phyloP scores from a whole-genome alignment of 345 rosid species.

The Eucalyptus cloeziana region DNA sequence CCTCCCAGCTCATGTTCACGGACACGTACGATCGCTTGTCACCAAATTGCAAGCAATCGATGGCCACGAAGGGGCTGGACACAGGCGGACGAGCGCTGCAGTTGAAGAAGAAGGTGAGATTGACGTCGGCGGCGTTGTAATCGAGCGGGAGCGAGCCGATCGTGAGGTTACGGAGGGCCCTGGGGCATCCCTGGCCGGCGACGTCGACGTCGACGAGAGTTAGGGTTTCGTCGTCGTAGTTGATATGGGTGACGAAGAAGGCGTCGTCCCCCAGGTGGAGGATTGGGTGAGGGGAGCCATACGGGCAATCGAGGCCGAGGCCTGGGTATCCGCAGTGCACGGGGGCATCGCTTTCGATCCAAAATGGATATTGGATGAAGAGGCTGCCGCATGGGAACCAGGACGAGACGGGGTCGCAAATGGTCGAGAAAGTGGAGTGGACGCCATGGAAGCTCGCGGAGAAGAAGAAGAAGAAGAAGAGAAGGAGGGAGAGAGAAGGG shows the following conservation, averaged over 20 bases:
- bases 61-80: not conserved
- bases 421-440: not conserved
- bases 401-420: not conserved
- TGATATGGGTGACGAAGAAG: constrained; percentile 1
- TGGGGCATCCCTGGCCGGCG: not conserved
- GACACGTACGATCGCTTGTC: not conserved
- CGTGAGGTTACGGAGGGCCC: constrained; percentile 8
- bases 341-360: not conserved
- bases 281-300: not conserved
- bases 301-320: constrained; percentile 4
- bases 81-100: not conserved
- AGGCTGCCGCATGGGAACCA: no score
- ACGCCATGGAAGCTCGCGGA: not conserved
- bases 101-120: constrained; percentile 14
- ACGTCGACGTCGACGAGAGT: not conserved
- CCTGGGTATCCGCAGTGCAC: not conserved
- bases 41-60: not conserved
- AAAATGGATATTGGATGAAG: no score
- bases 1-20: not conserved
- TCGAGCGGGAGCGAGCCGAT: not conserved
- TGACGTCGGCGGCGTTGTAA: not conserved
- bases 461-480: not conserved
- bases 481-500: not conserved
- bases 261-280: not conserved
- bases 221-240: not conserved